Conservation (phyloP, 2,329 filamentous ascomycete genomes). For the Neoarthrinium moseri region DNA sequence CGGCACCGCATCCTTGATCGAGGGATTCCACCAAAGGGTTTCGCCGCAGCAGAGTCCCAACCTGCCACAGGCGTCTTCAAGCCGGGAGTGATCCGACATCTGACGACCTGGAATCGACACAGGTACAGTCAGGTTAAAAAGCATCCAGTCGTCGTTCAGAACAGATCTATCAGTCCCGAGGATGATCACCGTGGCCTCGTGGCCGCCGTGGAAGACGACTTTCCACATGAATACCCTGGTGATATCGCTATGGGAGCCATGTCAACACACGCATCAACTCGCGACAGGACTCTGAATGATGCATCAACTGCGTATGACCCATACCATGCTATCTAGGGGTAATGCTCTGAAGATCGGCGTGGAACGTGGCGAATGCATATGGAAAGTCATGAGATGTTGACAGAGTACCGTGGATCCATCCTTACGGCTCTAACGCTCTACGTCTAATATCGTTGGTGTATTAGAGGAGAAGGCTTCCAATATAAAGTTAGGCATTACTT, state of each 20-base stretch:
- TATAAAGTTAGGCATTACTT: no score
- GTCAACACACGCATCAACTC: background rate
- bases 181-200: constrained; percentile 11
- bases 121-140: constrained; percentile 31
- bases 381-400: no score
- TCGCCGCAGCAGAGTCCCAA: background rate
- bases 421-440: no score
- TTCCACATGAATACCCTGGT: constrained; percentile 10
- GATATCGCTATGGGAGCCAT: constrained; percentile 10
- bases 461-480: no score
- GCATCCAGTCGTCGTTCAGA: constrained; percentile 16
- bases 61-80: background rate
- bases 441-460: no score
- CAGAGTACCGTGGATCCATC: no score
- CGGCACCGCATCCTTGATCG: constrained; percentile 6
- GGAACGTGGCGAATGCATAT: background rate
- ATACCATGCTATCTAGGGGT: no score
- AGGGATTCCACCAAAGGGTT: no score
- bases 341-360: no score
- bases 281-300: background rate
- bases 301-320: constrained; percentile 3
- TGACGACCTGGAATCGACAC: constrained; percentile 9
- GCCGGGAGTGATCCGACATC: background rate
- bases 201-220: constrained; percentile 11
- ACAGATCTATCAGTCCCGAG: background rate